These are phyloP conservation scores for Entomortierella lignicola DNA, from an alignment of 192 early-diverging fungal genomes.

Conservation along the genomic window DNA sequence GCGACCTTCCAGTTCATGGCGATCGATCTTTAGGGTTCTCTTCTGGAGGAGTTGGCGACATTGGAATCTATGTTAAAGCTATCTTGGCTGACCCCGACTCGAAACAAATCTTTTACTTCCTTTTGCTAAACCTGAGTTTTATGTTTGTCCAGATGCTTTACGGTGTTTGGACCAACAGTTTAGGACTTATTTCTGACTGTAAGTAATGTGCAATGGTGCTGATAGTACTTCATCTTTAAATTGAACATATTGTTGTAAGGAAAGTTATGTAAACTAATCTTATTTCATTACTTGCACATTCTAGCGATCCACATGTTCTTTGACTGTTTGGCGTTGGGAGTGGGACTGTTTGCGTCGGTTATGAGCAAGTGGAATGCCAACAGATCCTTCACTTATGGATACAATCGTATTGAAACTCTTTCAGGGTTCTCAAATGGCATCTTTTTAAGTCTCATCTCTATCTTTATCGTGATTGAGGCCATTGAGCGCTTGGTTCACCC, in stretches of 20 bases:
- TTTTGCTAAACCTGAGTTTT: constrained; percentile 92
- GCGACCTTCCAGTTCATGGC: constrained; percentile 55
- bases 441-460: constrained; percentile 87
- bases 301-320: constrained; percentile 98
- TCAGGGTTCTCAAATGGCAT: constrained; percentile 95
- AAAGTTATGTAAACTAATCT: neutral
- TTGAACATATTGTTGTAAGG: neutral
- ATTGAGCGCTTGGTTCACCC: constrained; percentile 88
- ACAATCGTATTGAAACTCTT: constrained; percentile 90
- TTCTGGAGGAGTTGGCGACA: constrained; percentile 21
- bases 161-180: constrained; percentile 83
- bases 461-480: constrained; percentile 93
- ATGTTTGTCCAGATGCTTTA: constrained; percentile 91
- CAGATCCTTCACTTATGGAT: constrained; percentile 81
- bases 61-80: constrained; percentile 55
- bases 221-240: neutral
- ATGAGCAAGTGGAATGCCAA: constrained; percentile 93
- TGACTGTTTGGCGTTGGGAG: constrained; percentile 91
- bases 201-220: no score
- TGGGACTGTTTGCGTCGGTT: constrained; percentile 88
- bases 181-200: constrained; percentile 93
- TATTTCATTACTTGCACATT: neutral
- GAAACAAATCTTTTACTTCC: constrained; percentile 93
- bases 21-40: constrained; percentile 18
- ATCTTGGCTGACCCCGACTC: constrained; percentile 81